phyloP scores from a whole-genome alignment of 2,329 filamentous ascomycete genomes.

The Zymoseptoria pseudotritici region DNA sequence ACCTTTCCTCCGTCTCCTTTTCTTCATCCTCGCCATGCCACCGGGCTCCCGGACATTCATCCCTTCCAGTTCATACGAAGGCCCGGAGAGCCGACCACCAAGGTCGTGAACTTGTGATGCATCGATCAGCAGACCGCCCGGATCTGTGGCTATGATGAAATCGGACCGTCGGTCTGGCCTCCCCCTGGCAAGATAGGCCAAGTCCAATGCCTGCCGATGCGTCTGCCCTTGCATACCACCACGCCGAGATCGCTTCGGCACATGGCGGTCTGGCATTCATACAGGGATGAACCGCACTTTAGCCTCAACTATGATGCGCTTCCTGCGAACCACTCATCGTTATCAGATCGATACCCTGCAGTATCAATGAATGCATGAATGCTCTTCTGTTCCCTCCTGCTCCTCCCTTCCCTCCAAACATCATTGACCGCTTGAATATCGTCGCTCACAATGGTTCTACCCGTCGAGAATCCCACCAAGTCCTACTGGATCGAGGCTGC shows the following conservation, averaged over 20 bases:
- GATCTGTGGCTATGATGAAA: no score
- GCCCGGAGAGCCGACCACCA: no score
- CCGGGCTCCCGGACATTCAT: no score
- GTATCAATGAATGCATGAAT: neutral
- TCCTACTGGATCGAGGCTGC: slow-evolving; percentile 24
- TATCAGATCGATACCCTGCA: neutral
- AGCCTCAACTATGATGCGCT: neutral
- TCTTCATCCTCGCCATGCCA: no score
- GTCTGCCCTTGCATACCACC: neutral
- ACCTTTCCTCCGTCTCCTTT: no score
- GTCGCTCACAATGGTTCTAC: slow-evolving; percentile 13
- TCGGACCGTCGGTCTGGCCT: no score
- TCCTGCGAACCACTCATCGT: neutral
- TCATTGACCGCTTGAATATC: neutral
- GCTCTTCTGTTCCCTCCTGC: neutral
- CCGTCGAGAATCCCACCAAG: slow-evolving; percentile 13
- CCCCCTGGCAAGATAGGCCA: neutral
- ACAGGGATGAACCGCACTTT: neutral
- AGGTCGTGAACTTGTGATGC: no score
- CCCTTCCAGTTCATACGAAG: no score
- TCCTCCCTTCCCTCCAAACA: neutral
- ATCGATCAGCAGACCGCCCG: no score
- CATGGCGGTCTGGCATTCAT: neutral
- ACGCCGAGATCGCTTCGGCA: neutral
- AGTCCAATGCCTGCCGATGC: neutral